Conservation (phyloP, 768 basidiomycete genomes). For the Termitomyces sp. region DNA sequence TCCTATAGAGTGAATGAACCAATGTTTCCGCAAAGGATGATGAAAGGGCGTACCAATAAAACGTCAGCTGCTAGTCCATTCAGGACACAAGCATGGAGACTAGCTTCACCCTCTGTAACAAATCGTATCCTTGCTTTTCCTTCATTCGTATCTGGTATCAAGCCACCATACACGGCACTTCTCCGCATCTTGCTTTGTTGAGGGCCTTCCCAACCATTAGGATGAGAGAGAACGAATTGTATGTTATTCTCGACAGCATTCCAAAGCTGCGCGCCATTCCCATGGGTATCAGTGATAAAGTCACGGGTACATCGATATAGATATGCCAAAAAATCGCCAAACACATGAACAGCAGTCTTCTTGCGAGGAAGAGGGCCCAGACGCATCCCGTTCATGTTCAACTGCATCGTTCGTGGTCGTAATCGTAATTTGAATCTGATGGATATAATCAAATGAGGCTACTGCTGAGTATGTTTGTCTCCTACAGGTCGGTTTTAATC, state of each 20-base stretch:
- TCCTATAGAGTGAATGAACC: conserved; percentile 34
- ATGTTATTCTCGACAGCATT: conserved; percentile 63
- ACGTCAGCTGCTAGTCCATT: conserved; percentile 76
- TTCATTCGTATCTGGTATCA: conserved; percentile 70
- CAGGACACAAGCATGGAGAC: conserved; percentile 74
- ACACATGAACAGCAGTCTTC: conserved; percentile 68
- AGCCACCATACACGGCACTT: conserved; percentile 63
- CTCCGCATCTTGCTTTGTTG: conserved; percentile 76
- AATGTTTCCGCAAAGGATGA: neutral
- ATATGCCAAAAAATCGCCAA: conserved; percentile 76
- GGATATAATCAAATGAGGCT: neutral
- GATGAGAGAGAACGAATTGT: conserved; percentile 74
- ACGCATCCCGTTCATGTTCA: conserved; percentile 82
- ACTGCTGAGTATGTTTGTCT: conserved; percentile 8
- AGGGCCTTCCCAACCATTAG: conserved; percentile 80
- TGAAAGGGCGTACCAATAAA: conserved; percentile 47
- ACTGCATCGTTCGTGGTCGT: conserved; percentile 70
- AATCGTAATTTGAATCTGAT: conserved; percentile 75
- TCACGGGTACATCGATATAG: conserved; percentile 68
- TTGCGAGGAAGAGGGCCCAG: conserved; percentile 60
- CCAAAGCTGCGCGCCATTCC: conserved; percentile 67
- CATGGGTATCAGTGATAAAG: conserved; percentile 80
- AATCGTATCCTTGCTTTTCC: conserved; percentile 72
- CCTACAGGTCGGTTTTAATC: conserved; percentile 73
- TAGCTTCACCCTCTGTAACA: conserved; percentile 82